A percentile compares a stretch with the other conserved stretches of the same genome.
phyloP scores from a whole-genome alignment of 192 early-diverging fungal genomes.

The Entomortierella beljakovae region DNA sequence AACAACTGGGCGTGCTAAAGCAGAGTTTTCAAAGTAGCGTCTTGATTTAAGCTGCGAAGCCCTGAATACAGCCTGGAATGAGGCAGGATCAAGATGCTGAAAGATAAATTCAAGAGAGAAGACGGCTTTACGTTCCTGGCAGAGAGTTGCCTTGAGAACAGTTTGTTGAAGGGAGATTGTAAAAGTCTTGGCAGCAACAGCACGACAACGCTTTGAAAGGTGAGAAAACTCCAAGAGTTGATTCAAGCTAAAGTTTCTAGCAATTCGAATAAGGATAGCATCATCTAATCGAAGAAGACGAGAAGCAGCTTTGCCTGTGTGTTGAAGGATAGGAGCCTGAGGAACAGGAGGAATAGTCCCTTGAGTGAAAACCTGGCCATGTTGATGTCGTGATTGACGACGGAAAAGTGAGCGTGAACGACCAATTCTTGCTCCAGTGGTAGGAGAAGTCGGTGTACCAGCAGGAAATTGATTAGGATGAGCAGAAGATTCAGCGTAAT shows the following conservation, averaged over 20 bases:
- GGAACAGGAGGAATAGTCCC: conserved; percentile 49
- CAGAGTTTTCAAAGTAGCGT: conserved; percentile 52
- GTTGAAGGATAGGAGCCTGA: conserved; percentile 40
- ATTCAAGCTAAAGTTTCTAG: conserved; percentile 20
- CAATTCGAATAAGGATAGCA: conserved; percentile 47
- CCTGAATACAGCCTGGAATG: conserved; percentile 48
- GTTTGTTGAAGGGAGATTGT: conserved; percentile 45
- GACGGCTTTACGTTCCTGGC: conserved; percentile 53
- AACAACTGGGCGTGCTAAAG: conserved; percentile 46
- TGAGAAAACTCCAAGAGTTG: conserved; percentile 41
- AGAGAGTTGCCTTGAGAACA: conserved; percentile 49
- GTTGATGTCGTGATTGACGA: conserved; percentile 20
- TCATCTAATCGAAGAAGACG: conserved; percentile 39
- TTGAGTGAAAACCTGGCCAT: conserved; percentile 40
- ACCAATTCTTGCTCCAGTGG: conserved; percentile 16
- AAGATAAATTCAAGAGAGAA: conserved; percentile 55
- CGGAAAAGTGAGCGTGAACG: conserved; percentile 47
- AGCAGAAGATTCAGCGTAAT: conserved; percentile 23
- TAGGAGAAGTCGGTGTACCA: neutral
- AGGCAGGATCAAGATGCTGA: conserved; percentile 50
- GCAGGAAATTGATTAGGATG: neutral
- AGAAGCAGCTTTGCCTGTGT: conserved; percentile 42
- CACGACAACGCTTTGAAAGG: conserved; percentile 48
- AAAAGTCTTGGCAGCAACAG: conserved; percentile 45
- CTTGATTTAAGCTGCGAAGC: conserved; percentile 46